Evolutionary conservation across 768 basidiomycete species (phyloP).

Genomic region (Nevesoporus exiguus): DNA sequence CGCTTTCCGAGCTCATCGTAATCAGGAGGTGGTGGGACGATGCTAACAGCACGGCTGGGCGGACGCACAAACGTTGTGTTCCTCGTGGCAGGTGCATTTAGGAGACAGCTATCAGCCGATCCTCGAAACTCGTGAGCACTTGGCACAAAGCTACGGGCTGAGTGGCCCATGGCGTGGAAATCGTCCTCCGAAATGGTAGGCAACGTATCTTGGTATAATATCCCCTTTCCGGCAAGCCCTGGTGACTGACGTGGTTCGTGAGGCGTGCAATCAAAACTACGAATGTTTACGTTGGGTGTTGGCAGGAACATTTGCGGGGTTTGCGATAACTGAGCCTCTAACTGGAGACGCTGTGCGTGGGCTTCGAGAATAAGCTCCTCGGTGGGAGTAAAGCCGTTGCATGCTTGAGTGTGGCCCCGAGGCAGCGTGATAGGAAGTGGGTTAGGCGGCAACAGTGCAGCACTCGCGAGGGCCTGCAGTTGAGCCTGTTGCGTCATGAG

Average conservation of each 20-base stretch:
- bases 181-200: constrained; percentile 36
- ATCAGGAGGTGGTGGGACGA: constrained; percentile 27
- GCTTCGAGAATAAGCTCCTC: constrained; percentile 67
- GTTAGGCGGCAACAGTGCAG: constrained; percentile 10
- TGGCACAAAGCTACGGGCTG: constrained; percentile 3
- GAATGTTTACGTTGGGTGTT: constrained; percentile 2
- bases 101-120: not conserved
- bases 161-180: constrained; percentile 29
- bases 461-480: constrained; percentile 24
- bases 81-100: not conserved
- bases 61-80: constrained; percentile 18
- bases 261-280: constrained; percentile 2
- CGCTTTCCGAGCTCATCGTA: constrained; percentile 17
- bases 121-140: constrained; percentile 1
- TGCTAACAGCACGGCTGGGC: constrained; percentile 30
- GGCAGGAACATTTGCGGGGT: constrained; percentile 11
- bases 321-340: constrained; percentile 11
- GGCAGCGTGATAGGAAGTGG: constrained; percentile 6
- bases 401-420: constrained; percentile 35
- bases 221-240: constrained; percentile 3
- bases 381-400: constrained; percentile 61
- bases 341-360: constrained; percentile 35
- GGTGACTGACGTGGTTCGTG: constrained; percentile 1
- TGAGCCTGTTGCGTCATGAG: constrained; percentile 18
- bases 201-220: constrained; percentile 20